Base-by-base conservation (phyloP, 768 basidiomycete genomes). In the Russula emetica region DNA sequence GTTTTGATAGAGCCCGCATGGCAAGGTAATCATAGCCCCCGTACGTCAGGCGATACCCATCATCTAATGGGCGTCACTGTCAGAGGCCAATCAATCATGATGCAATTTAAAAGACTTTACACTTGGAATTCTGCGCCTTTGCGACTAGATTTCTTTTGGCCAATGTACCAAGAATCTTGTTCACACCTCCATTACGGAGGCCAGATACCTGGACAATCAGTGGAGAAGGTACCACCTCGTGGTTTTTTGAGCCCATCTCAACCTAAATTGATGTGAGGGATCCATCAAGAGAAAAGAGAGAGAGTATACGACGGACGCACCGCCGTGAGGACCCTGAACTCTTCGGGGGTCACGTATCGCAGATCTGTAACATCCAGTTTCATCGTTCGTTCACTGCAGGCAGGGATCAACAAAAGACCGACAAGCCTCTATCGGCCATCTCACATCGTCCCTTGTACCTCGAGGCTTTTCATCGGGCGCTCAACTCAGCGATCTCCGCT, bases 1-100 rank as follows among this genome's bases (percentile, higher is more conserved):
- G 78, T 73, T 94, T 94, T 1, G 92, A 94, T 73, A 98, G 78
- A 3, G 97, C 90, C 38, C 94, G 84, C 80, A 98, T 90, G 26
- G 97, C 93, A 28, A 99, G 82, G 73, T 86, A 98, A 70, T 99
- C 97, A 67, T 97, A 94, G n/a, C 97, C 97, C 40, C 97, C 97
- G 72, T 99, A 99, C 5, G 97, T 98, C 67, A 99, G 73, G 49
- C 97, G 84, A 74, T 96, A 98, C 18, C 97, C 97, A 70, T 99
- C 97, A 74, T 99, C 96, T 98, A 69, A 49, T 28, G 11, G 49
- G 18, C 28, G 30, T 59, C 18, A 57, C 16, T 34, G 34, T n/a
- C 44, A 44, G 26, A 34, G 2, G n/a, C 40, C 16, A 2, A 36
- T 10, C 36, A 0, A 2, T 11, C 8, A 30, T 30, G 32, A 57